Base-by-base conservation (phyloP, 2,329 filamentous ascomycete genomes). In the Xylogone sp. region DNA sequence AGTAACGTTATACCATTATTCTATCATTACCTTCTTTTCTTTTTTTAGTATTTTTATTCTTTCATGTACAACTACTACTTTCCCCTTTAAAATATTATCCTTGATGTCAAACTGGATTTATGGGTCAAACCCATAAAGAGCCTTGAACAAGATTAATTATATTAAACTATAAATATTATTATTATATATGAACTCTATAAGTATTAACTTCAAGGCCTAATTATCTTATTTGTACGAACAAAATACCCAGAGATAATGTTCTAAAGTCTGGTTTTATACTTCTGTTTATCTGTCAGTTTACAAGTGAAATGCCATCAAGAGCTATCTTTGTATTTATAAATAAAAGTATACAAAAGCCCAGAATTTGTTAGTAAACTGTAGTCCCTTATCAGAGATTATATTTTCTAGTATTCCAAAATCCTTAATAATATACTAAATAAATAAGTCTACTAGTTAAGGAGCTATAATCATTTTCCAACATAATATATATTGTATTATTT, bases 161-260 rank as follows among this genome's bases (percentile, higher is more conserved):
- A 18, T 43, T 8, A 9, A 39, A 3, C 3, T 24, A 43, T 48
- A 48, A 21, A 42, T 9, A 42, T 22, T 22, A 18, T 43, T 49
- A 43, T 49, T 49, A 27, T 49, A 49, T n/a, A 42, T 49, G 19
- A 49, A 49, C 16, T 49, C 34, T 21, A 27, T 21, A 3, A 39
- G n/a, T 21, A 39, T 39, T 39, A 39, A 18, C n/a, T 39, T 4
- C 13, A 39, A 4, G 8, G n/a, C 20, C 13, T 50, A 50, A 24
- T 50, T 50, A 42, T 45, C 22, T 45, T 45, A 34, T 29, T 45
- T 45, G 45, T 50, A 50, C 9, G 31, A 45, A 19, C 6, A 12
- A 45, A 45, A 50, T 7, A 20, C 27, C 8, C 22, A 12, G 9
- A 50, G n/a, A 34, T 50, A 50, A 31, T 29, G 34, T 22, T 50